Conservation (phyloP, 768 basidiomycete genomes). For the Russula olivacea region DNA sequence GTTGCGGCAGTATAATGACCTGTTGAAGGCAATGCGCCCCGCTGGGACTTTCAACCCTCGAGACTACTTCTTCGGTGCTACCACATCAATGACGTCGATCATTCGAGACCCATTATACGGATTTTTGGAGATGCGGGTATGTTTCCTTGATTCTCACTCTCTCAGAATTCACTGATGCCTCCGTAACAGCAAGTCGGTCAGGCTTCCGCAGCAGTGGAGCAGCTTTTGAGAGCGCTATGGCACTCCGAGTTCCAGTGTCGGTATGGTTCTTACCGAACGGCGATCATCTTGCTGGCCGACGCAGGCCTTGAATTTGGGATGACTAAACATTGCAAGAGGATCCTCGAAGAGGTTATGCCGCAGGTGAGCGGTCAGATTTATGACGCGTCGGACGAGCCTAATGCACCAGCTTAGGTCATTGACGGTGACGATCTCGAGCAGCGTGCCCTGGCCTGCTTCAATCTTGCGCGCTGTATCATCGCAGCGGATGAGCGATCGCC, state of each 20-base stretch:
- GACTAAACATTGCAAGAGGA: constrained; percentile 53
- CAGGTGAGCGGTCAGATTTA: constrained; percentile 44
- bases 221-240: constrained; percentile 68
- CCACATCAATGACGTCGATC: constrained; percentile 32
- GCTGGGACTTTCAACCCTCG: constrained; percentile 47
- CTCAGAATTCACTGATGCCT: constrained; percentile 7
- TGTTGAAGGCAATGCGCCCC: constrained; percentile 55
- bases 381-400: not conserved
- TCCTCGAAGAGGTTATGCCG: constrained; percentile 76
- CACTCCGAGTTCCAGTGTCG: constrained; percentile 73
- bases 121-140: constrained; percentile 38
- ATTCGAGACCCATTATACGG: constrained; percentile 41
- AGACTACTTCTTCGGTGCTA: constrained; percentile 49
- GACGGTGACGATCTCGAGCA: constrained; percentile 69
- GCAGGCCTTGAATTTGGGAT: constrained; percentile 72
- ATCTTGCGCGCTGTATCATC: constrained; percentile 68
- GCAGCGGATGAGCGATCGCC: constrained; percentile 40
- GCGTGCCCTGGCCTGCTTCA: constrained; percentile 68
- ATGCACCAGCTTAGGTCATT: constrained; percentile 45
- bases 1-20: constrained; percentile 56
- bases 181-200: constrained; percentile 54
- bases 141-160: constrained; percentile 16
- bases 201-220: constrained; percentile 54
- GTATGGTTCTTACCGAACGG: constrained; percentile 60
- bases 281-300: constrained; percentile 70